Evolutionary conservation across 257 asterid genomes (phyloP).

Genomic region (Perilla frutescens): DNA sequence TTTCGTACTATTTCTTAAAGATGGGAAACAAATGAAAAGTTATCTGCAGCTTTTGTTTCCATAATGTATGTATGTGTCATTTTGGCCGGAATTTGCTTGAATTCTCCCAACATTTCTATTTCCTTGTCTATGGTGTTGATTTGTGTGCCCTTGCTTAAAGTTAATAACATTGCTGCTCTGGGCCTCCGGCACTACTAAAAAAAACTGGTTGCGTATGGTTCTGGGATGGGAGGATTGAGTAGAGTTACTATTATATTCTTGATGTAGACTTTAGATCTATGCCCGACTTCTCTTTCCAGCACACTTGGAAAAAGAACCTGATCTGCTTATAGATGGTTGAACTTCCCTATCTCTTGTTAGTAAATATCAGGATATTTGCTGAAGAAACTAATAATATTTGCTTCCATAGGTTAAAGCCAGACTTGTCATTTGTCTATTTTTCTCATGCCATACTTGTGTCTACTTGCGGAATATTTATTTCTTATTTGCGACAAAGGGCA

Average conservation of each 20-base stretch:
- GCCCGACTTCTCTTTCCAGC: background rate
- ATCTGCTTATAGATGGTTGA: background rate
- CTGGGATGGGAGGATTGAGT: background rate
- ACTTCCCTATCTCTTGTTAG: background rate
- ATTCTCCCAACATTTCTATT: background rate
- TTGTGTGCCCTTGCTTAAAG: slow-evolving; percentile 1
- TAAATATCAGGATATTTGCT: no score
- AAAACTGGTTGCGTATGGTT: background rate
- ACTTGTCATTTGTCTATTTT: no score
- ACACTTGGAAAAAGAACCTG: background rate
- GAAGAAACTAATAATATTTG: no score
- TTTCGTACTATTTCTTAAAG: slow-evolving; percentile 30
- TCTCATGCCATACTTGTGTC: no score
- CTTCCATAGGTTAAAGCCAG: no score
- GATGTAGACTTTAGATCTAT: slow-evolving; percentile 1
- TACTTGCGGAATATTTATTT: background rate
- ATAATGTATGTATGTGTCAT: background rate
- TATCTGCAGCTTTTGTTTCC: slow-evolving; percentile 8
- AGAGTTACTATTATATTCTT: background rate
- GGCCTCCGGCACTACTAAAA: background rate
- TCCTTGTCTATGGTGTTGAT: background rate
- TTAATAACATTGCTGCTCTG: background rate
- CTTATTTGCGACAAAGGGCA: background rate
- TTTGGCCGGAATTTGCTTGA: slow-evolving; percentile 1
- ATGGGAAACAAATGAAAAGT: slow-evolving; percentile 3